phyloP scores from a whole-genome alignment of 129 eudicot species.

The Flaveria trinervia region DNA sequence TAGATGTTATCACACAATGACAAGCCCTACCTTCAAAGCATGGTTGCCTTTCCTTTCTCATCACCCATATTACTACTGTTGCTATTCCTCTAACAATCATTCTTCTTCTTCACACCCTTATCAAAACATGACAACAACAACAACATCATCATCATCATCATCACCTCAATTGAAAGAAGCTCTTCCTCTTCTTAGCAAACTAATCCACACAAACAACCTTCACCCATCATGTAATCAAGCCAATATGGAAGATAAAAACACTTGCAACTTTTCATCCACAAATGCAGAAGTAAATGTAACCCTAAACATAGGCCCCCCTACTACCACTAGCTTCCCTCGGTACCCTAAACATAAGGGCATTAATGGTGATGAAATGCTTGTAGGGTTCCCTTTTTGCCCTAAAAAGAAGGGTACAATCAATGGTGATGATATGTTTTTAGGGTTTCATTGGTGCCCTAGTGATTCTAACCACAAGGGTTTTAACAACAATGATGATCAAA shows the following conservation, averaged over 20 bases:
- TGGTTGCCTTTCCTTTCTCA: conserved; percentile 38
- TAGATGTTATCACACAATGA: conserved; percentile 32
- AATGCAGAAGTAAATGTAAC: conserved; percentile 33
- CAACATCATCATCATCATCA: conserved; percentile 25
- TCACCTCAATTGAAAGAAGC: conserved; percentile 43
- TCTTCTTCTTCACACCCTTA: conserved; percentile 18
- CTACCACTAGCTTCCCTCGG: conserved; percentile 25
- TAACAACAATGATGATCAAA: background rate
- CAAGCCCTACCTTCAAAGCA: conserved; percentile 35
- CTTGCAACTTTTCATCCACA: conserved; percentile 15
- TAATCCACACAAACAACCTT: conserved; percentile 22
- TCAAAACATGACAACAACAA: conserved; percentile 23
- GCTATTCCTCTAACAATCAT: conserved; percentile 19
- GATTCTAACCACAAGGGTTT: background rate
- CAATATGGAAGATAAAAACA: conserved; percentile 22
- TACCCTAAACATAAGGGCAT: conserved; percentile 9
- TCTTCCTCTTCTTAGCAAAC: conserved; percentile 43
- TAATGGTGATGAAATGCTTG: conserved; percentile 14
- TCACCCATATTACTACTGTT: conserved; percentile 34
- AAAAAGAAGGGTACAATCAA: conserved; percentile 6
- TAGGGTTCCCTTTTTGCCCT: conserved; percentile 29
- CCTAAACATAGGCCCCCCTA: conserved; percentile 46
- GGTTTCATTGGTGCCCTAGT: conserved; percentile 26
- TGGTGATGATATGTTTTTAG: conserved; percentile 25
- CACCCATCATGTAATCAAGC: conserved; percentile 20